These are phyloP conservation scores for Yamadazyma membranifaciens DNA, from an alignment of 1,139 yeast genomes.

Conservation along the genomic window DNA sequence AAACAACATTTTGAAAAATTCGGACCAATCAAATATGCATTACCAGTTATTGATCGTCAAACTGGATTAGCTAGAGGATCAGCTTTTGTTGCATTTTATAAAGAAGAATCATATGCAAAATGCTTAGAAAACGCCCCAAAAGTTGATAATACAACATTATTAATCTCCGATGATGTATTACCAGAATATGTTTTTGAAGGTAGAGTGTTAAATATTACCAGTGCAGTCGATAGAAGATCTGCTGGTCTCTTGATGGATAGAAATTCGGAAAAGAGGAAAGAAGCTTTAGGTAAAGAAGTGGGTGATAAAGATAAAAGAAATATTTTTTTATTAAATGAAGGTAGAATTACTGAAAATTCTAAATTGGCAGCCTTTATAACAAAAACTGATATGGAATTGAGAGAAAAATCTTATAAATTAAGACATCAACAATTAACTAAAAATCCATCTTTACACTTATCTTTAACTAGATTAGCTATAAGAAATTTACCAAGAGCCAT, in stretches of 20 bases:
- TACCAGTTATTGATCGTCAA: conserved; percentile 85
- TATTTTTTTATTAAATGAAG: conserved; percentile 85
- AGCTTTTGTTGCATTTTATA: conserved; percentile 85
- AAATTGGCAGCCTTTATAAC: conserved; percentile 71
- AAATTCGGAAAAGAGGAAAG: conserved; percentile 71
- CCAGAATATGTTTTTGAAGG: conserved; percentile 92
- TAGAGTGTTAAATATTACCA: conserved; percentile 76
- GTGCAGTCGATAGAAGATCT: conserved; percentile 86
- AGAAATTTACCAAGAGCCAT: conserved; percentile 92
- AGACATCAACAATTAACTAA: conserved; percentile 89
- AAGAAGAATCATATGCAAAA: conserved; percentile 58
- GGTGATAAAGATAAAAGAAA: conserved; percentile 82
- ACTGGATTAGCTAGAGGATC: conserved; percentile 91
- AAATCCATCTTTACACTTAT: conserved; percentile 86
- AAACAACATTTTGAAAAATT: conserved; percentile 76
- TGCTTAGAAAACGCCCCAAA: conserved; percentile 82
- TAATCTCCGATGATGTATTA: conserved; percentile 89
- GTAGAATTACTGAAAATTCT: conserved; percentile 80
- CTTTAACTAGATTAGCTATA: conserved; percentile 90
- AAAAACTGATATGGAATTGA: conserved; percentile 74
- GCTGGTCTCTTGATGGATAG: conserved; percentile 75
- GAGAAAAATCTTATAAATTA: conserved; percentile 83
- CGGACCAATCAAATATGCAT: conserved; percentile 88
- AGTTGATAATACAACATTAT: conserved; percentile 70
- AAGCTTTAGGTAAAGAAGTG: conserved; percentile 76